Evolutionary conservation across 2,329 filamentous ascomycete species (phyloP).

Genomic region (Exophiala viscosa): DNA sequence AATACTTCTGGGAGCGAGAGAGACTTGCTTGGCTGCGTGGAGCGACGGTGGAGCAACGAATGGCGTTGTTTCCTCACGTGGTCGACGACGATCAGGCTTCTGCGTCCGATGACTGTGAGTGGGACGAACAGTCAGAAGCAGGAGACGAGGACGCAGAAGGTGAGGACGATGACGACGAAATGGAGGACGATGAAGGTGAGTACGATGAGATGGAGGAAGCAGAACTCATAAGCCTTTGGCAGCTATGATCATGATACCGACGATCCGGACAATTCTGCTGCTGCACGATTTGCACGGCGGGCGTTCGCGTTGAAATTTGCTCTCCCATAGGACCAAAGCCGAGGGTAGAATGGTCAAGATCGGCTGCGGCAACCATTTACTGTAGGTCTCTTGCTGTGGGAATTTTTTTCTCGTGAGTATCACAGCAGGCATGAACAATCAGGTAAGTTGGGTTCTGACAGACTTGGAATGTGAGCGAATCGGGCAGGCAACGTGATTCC

Average conservation of each 20-base stretch:
- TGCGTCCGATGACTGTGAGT: neutral
- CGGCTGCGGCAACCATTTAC: too few relatives aligned
- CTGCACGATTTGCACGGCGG: too few relatives aligned
- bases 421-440: too few relatives aligned
- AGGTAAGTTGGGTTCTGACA: too few relatives aligned
- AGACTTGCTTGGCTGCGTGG: neutral
- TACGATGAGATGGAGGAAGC: neutral
- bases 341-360: too few relatives aligned
- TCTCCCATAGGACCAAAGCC: too few relatives aligned
- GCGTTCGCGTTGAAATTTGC: too few relatives aligned
- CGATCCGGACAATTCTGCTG: neutral
- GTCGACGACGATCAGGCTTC: neutral
- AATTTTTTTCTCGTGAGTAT: too few relatives aligned
- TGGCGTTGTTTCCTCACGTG: neutral
- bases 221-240: neutral
- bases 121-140: neutral
- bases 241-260: neutral
- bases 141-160: neutral
- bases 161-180: neutral
- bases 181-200: neutral
- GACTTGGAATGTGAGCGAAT: too few relatives aligned
- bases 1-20: neutral
- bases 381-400: too few relatives aligned
- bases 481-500: too few relatives aligned
- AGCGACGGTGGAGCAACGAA: neutral